phyloP scores from a whole-genome alignment of 768 basidiomycete species.

The Kwoniella europaea region DNA sequence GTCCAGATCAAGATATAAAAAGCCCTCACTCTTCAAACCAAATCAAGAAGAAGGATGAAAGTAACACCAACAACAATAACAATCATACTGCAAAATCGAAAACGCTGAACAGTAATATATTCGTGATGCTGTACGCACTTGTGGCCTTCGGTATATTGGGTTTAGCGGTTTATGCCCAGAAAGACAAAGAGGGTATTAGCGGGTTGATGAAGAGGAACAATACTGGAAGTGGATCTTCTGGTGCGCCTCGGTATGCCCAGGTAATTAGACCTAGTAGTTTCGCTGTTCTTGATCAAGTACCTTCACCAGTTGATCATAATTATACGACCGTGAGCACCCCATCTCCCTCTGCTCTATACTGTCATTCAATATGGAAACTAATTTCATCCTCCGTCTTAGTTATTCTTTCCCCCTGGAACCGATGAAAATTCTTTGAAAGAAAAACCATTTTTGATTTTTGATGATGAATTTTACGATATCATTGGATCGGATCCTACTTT shows the following conservation, averaged over 20 bases:
- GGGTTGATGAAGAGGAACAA: neutral
- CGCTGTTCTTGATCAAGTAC: conserved; percentile 36
- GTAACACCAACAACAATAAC: neutral
- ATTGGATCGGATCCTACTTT: conserved; percentile 68
- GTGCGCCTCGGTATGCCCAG: conserved; percentile 34
- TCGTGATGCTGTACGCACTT: neutral
- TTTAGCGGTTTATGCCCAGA: neutral
- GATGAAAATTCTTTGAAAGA: conserved; percentile 62
- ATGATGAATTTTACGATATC: conserved; percentile 66
- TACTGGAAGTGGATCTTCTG: neutral
- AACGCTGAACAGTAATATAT: neutral
- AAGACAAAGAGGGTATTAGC: neutral
- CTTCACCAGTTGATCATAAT: conserved; percentile 33
- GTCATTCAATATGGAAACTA: neutral
- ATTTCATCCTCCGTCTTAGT: neutral
- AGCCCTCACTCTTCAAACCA: neutral
- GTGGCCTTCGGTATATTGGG: neutral
- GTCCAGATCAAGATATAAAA: too few relatives aligned
- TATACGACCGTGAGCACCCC: conserved; percentile 30
- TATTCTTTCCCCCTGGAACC: conserved; percentile 67
- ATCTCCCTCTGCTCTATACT: neutral
- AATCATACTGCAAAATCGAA: neutral
- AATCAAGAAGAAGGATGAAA: neutral
- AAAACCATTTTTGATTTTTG: conserved; percentile 64
- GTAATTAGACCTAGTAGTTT: conserved; percentile 40